phyloP scores from a whole-genome alignment of 2,329 filamentous ascomycete species.

The Penicillium sp. region DNA sequence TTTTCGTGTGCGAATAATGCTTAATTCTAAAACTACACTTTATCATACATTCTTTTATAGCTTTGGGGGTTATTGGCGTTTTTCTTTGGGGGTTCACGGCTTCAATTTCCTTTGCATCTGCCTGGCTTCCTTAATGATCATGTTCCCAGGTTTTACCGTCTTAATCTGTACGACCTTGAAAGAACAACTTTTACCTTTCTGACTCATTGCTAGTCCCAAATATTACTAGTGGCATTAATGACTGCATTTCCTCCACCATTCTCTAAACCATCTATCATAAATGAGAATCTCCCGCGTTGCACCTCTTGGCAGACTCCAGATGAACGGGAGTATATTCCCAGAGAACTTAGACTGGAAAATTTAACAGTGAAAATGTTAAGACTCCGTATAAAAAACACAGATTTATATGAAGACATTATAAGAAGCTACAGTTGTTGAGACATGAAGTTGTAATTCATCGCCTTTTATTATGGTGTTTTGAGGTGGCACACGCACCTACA shows the following conservation, averaged over 20 bases:
- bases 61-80: background rate
- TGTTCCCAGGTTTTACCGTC: background rate
- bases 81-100: background rate
- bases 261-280: background rate
- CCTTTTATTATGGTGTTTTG: no score
- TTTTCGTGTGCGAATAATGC: slow-evolving; percentile 35
- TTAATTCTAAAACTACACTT: slow-evolving; percentile 2
- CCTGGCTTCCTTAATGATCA: background rate
- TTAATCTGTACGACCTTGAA: no score
- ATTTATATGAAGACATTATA: no score
- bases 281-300: no score
- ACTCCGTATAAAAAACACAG: no score
- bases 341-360: background rate
- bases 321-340: background rate
- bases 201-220: background rate
- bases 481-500: no score
- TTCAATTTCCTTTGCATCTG: background rate
- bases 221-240: background rate
- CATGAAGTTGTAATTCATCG: no score
- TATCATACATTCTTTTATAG: background rate
- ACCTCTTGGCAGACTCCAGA: background rate
- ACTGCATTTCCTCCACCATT: background rate
- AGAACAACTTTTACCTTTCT: background rate
- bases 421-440: no score
- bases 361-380: no score